Percentiles rank a stretch among this genome's conserved stretches.
Conservation (phyloP, 2,329 filamentous ascomycete genomes). For the Botrytis pseudocinerea region DNA sequence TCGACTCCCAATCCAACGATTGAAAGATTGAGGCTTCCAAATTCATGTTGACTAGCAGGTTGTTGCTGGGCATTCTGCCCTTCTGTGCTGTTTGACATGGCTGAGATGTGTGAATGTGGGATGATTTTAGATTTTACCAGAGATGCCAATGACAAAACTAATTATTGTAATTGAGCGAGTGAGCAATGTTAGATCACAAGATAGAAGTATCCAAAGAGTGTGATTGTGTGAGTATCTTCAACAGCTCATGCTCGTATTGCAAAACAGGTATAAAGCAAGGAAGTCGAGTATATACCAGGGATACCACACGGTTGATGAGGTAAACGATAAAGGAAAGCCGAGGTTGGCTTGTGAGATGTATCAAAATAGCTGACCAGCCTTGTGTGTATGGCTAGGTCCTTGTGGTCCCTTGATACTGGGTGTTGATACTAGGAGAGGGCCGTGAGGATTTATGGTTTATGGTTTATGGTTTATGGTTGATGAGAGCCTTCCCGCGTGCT, state of each 20-base stretch:
- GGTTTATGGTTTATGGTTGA: background rate
- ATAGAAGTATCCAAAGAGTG: background rate
- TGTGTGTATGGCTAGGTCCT: background rate
- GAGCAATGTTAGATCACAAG: background rate
- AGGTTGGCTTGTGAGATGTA: conserved; percentile 1
- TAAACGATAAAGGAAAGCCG: background rate
- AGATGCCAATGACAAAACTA: background rate
- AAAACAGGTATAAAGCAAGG: conserved; percentile 10
- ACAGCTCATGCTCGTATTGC: background rate
- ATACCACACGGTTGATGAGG: background rate
- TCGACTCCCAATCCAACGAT: conserved; percentile 60
- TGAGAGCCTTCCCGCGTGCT: too few species aligned
- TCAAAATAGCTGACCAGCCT: background rate
- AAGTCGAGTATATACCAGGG: background rate
- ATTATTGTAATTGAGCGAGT: background rate
- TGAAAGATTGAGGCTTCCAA: conserved; percentile 57
- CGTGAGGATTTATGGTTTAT: background rate
- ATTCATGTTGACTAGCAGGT: conserved; percentile 26
- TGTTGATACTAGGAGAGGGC: background rate
- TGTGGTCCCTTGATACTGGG: background rate
- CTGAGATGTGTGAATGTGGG: background rate
- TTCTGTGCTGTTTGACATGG: conserved; percentile 2
- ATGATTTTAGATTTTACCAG: background rate
- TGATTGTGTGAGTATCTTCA: background rate
- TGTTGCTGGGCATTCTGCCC: conserved; percentile 1